Evolutionary conservation across 2,329 filamentous ascomycete species (phyloP).

Genomic region (Cadophora sp.): DNA sequence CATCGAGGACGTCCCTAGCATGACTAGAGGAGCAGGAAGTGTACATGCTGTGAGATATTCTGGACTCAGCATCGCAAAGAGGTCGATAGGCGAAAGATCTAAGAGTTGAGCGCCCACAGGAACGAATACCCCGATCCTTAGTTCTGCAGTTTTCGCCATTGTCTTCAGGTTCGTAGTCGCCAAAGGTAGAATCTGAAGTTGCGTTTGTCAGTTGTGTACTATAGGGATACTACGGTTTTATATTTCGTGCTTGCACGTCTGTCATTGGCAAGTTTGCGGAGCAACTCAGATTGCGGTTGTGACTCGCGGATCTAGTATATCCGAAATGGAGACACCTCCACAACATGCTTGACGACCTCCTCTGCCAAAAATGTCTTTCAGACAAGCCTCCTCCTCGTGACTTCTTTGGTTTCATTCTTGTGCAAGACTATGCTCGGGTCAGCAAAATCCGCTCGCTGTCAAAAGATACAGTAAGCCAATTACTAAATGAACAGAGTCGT

Average conservation of each 20-base stretch:
- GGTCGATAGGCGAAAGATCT: slow-evolving; percentile 57
- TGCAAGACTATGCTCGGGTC: neutral
- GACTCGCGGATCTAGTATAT: slow-evolving; percentile 18
- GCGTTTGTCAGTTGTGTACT: neutral
- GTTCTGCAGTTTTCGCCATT: slow-evolving; percentile 25
- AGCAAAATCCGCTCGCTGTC: no score
- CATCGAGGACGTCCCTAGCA: slow-evolving; percentile 51
- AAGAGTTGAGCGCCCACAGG: slow-evolving; percentile 55
- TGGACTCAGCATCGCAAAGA: slow-evolving; percentile 54
- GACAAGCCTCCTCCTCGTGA: neutral
- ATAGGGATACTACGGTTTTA: neutral
- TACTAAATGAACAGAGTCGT: no score
- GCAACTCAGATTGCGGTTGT: neutral
- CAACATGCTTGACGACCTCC: neutral
- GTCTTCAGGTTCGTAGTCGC: neutral
- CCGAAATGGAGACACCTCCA: neutral
- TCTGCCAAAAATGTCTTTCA: neutral
- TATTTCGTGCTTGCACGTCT: neutral
- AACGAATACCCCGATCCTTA: slow-evolving; percentile 59
- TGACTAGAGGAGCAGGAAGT: slow-evolving; percentile 47
- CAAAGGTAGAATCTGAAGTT: neutral
- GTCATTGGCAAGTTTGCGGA: neutral
- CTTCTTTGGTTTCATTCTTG: neutral
- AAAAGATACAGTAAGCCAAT: no score
- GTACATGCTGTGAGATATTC: slow-evolving; percentile 51